Evolutionary conservation across 441 rosid species (phyloP).

Genomic region (Jatropha multifida): DNA sequence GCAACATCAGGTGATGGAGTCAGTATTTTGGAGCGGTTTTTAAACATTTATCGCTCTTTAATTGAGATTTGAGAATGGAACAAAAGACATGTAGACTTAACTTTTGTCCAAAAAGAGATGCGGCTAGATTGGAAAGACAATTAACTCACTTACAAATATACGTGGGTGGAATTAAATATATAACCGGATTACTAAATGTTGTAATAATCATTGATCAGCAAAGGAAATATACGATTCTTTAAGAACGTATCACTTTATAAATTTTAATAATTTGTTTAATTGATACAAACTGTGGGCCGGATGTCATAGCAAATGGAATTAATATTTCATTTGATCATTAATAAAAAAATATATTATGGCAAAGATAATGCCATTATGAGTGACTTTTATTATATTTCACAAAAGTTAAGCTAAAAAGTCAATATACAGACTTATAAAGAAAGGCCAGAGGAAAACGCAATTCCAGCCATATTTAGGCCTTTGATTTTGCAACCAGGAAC

Average conservation of each 20-base stretch:
- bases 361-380: too few relatives aligned
- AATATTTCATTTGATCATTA: slow-evolving; percentile 3
- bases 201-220: slow-evolving; percentile 18
- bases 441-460: slow-evolving; percentile 63
- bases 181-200: slow-evolving; percentile 12
- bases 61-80: slow-evolving; percentile 1
- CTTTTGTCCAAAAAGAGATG: not conserved
- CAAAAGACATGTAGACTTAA: not conserved
- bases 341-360: too few relatives aligned
- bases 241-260: slow-evolving; percentile 13
- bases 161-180: slow-evolving; percentile 14
- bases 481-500: slow-evolving; percentile 55
- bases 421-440: slow-evolving; percentile 25
- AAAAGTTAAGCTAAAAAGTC: too few relatives aligned
- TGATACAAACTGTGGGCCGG: not conserved
- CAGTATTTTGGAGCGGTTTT: too few relatives aligned
- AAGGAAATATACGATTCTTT: slow-evolving; percentile 16
- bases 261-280: slow-evolving; percentile 13
- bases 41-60: too few relatives aligned
- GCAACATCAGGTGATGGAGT: too few relatives aligned
- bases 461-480: slow-evolving; percentile 69
- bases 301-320: not conserved
- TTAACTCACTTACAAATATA: slow-evolving; percentile 15
- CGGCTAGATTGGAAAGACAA: not conserved
- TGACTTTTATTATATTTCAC: too few relatives aligned